Conservation (phyloP, 2,329 filamentous ascomycete genomes). For the Phaeoacremonium minimum region DNA sequence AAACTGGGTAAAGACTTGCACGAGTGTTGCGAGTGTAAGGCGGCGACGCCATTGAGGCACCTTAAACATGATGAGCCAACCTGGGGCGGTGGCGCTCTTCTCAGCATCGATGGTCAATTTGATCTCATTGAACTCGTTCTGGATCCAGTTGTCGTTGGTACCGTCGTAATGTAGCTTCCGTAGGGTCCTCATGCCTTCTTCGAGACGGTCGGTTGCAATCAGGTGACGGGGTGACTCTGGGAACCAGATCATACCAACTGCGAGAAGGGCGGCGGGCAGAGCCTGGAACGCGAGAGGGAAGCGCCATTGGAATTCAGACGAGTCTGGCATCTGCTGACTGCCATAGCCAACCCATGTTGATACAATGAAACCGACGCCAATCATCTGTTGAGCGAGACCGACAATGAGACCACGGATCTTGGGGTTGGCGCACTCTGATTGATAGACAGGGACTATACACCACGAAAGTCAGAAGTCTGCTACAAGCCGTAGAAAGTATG, state of each 20-base stretch:
- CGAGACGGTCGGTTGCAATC: constrained; percentile 38
- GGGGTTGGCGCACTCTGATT: constrained; percentile 50
- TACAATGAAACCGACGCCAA: constrained; percentile 49
- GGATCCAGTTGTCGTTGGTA: constrained; percentile 51
- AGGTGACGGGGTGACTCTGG: constrained; percentile 26
- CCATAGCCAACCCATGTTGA: constrained; percentile 38
- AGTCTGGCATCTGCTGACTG: constrained; percentile 21
- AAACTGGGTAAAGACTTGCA: constrained; percentile 64
- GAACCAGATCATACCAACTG: constrained; percentile 23
- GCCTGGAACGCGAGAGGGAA: constrained; percentile 33
- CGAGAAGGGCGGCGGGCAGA: constrained; percentile 25
- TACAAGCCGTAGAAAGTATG: too few relatives aligned
- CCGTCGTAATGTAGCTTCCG: constrained; percentile 51
- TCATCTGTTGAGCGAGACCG: constrained; percentile 49
- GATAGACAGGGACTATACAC: constrained; percentile 47
- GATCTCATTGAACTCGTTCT: constrained; percentile 55
- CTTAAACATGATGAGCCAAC: constrained; percentile 54
- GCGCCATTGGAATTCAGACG: constrained; percentile 37
- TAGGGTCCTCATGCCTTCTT: constrained; percentile 42
- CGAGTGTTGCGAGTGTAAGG: constrained; percentile 55
- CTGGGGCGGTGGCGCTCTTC: constrained; percentile 43
- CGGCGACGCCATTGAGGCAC: constrained; percentile 56
- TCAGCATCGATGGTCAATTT: constrained; percentile 58
- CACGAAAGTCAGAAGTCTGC: constrained; percentile 9
- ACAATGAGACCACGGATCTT: constrained; percentile 50